Percentiles rank a stretch among this genome's conserved stretches.
Conservation (phyloP, 2,329 filamentous ascomycete species). For the Didymosphaeria variabile region DNA sequence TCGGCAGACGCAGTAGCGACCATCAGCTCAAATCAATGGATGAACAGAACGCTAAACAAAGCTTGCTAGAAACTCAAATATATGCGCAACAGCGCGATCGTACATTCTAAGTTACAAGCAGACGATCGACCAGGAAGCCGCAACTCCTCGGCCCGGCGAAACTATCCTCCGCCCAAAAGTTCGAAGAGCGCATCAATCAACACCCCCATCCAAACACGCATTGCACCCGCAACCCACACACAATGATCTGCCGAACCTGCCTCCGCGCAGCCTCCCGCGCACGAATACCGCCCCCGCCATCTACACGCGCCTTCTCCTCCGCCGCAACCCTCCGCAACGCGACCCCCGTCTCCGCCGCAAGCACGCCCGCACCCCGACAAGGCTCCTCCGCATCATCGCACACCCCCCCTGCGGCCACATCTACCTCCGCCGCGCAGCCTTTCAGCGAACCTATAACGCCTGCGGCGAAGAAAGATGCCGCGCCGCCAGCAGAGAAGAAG, state of each 20-base stretch:
- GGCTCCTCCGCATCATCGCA: constrained; percentile 34
- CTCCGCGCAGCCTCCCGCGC: constrained; percentile 44
- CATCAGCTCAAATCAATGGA: too few species aligned
- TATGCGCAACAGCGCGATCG: too few species aligned
- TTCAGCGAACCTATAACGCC: constrained; percentile 54
- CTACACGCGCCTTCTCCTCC: constrained; percentile 39
- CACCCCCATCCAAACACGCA: not conserved
- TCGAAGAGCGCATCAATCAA: not conserved
- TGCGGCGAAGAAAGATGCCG: constrained; percentile 34
- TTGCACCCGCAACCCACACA: constrained; percentile 21
- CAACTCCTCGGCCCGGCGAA: constrained; percentile 7
- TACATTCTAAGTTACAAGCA: too few species aligned
- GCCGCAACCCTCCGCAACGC: constrained; percentile 31
- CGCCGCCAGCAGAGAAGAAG: constrained; percentile 40
- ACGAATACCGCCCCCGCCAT: constrained; percentile 16
- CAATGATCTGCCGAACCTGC: constrained; percentile 53
- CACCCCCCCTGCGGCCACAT: constrained; percentile 52
- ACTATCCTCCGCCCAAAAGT: constrained; percentile 19
- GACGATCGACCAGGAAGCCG: too few species aligned
- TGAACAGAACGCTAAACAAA: too few species aligned
- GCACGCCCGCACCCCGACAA: constrained; percentile 39
- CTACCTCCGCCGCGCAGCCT: constrained; percentile 56
- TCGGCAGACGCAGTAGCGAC: too few species aligned
- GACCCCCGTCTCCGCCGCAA: constrained; percentile 37
- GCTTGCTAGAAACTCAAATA: too few species aligned